Conservation (phyloP, 2,329 filamentous ascomycete species). For the Ophiocordyceps camponoti-rufipedis region DNA sequence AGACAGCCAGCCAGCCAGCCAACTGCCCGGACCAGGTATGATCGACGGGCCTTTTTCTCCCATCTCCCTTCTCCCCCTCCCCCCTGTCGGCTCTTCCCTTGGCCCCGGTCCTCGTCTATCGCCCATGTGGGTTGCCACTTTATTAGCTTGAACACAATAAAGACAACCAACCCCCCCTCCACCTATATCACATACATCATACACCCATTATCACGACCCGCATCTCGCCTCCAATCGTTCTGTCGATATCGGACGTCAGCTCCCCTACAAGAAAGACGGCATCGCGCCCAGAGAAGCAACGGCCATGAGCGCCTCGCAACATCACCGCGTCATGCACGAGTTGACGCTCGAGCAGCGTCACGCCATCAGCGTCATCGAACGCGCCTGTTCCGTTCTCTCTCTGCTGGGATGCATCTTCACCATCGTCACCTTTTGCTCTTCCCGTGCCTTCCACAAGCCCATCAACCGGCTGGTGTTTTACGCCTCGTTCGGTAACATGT, state of each 20-base stretch:
- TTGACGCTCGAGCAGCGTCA: constrained; percentile 20
- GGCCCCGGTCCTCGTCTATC: neutral
- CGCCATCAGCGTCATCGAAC: constrained; percentile 44
- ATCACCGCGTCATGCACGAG: neutral
- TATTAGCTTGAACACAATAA: neutral
- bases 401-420: constrained; percentile 54
- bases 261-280: neutral
- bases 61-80: neutral
- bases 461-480: constrained; percentile 77
- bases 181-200: neutral
- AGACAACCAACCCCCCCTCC: neutral
- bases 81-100: neutral
- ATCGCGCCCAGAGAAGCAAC: neutral
- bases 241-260: no score
- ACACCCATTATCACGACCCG: neutral
- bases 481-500: constrained; percentile 64
- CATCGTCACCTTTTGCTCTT: constrained; percentile 50
- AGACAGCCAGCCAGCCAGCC: neutral
- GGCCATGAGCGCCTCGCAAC: neutral
- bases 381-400: constrained; percentile 52
- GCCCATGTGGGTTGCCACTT: neutral
- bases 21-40: neutral
- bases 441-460: constrained; percentile 60
- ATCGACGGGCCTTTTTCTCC: neutral
- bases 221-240: no score